Conservation (phyloP, 2,329 filamentous ascomycete genomes). For the Clarireedia sp. region DNA sequence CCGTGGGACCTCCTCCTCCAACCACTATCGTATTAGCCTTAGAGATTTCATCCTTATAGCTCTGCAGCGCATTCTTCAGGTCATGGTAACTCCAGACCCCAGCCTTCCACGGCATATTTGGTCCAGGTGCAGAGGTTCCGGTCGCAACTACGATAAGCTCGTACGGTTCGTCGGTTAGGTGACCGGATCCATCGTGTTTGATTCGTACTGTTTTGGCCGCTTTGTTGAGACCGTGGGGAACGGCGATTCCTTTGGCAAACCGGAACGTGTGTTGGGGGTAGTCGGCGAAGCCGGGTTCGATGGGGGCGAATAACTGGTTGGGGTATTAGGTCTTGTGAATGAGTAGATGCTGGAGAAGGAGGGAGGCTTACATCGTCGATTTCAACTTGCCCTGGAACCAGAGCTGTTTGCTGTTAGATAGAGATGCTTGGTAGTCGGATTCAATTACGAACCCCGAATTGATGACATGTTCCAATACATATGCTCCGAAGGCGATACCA, state of each 20-base stretch:
- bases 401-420: constrained; percentile 11
- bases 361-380: constrained; percentile 31
- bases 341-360: too few species aligned
- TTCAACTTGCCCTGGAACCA: constrained; percentile 36
- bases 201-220: constrained; percentile 37
- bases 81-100: constrained; percentile 36
- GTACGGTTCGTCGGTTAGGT: constrained; percentile 34
- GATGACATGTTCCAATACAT: constrained; percentile 44
- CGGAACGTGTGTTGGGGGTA: constrained; percentile 43
- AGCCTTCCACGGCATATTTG: constrained; percentile 35
- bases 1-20: constrained; percentile 30
- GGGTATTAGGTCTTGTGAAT: background rate
- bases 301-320: constrained; percentile 30
- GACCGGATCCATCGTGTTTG: constrained; percentile 20
- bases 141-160: constrained; percentile 49
- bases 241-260: constrained; percentile 43
- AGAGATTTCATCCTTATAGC: constrained; percentile 19
- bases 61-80: constrained; percentile 18
- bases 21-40: constrained; percentile 27
- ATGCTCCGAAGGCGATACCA: constrained; percentile 45
- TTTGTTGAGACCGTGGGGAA: constrained; percentile 33
- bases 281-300: constrained; percentile 38
- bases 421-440: background rate
- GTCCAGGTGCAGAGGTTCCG: constrained; percentile 36
- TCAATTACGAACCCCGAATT: constrained; percentile 31